Evolutionary conservation across 129 eudicot genomes (phyloP).

Genomic region (Artemisia annua): DNA sequence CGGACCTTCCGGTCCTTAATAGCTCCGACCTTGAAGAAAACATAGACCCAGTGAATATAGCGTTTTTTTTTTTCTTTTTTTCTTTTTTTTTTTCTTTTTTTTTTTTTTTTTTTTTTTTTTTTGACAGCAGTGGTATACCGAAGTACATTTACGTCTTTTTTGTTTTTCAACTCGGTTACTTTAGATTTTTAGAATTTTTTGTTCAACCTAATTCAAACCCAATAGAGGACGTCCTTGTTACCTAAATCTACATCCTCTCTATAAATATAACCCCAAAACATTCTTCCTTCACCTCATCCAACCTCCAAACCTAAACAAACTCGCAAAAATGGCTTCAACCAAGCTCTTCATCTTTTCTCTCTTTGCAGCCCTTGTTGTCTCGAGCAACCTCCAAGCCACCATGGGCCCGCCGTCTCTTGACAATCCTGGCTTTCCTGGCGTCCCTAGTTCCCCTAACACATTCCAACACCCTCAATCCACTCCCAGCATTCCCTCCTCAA

Average conservation of each 20-base stretch:
- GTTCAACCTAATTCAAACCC: too few relatives aligned
- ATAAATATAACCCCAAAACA: constrained; percentile 1
- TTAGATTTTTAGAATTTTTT: too few relatives aligned
- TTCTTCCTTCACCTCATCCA: constrained; percentile 16
- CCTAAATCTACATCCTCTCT: background rate
- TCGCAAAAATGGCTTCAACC: constrained; percentile 19
- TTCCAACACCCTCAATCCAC: constrained; percentile 4
- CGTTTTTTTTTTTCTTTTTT: too few relatives aligned
- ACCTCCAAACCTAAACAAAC: background rate
- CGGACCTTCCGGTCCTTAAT: too few relatives aligned
- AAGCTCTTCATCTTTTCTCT: constrained; percentile 23
- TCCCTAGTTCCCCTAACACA: constrained; percentile 17
- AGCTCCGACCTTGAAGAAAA: too few relatives aligned
- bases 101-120: too few relatives aligned
- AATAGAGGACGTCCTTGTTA: too few relatives aligned
- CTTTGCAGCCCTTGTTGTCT: constrained; percentile 22
- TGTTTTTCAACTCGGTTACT: too few relatives aligned
- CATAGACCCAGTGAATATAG: too few relatives aligned
- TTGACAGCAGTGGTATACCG: too few relatives aligned
- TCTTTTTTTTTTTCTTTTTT: too few relatives aligned
- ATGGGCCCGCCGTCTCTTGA: constrained; percentile 32
- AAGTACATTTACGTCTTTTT: too few relatives aligned
- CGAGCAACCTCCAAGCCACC: constrained; percentile 23
- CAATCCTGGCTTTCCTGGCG: constrained; percentile 23
- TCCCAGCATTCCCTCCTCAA: constrained; percentile 24